Base-by-base conservation (phyloP, 139 green algal genomes). In the Tetradesmus obliquus region DNA sequence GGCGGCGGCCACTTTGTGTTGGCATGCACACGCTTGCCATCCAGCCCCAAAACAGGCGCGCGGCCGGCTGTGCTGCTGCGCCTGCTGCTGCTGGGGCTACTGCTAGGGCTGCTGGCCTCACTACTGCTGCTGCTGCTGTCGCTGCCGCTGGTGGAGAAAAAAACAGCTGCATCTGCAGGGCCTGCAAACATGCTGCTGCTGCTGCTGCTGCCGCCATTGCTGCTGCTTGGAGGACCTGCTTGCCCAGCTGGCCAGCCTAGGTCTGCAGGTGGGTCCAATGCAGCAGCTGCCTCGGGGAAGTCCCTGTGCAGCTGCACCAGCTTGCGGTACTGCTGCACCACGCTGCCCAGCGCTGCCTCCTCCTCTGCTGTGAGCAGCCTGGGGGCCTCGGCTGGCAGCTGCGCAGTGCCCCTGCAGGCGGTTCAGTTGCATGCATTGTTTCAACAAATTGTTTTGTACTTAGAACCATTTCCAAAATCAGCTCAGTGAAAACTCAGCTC, bases 281-380 rank as follows among this genome's bases (percentile, higher is more conserved):
- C 66, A 76, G 66, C 66, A 24, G 17, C 17, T 10, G n/a, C 66
- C 5, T 76, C 66, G n/a, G 66, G 66, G 3, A 24, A 6, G 66
- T 76, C 66, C 66, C 66, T 76, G 20, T 84, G 60, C 12, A 90
- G 53, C 69, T 90, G 86, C 66, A 83, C 15, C 2, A 91, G 87
- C 10, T 55, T 24, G 3, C 24, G 72, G 45, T 85, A 32, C 74
- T 85, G 87, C 74, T 91, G 87, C 9, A 91, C 55, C 8, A 91
- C 17, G 3, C 22, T 76, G 54, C 87, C 87, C 2, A 91, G 74
- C 17, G 57, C 54, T 7, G 2, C 13, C 54, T 91, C 74, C 12
- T 91, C 87, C 24, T 71, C 19, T 58, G 87, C 55, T 86, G 87
- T 91, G 13, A 91, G 74, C 3, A 91, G 74, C 8, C 87, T 54